Percentiles rank a stretch among this genome's conserved stretches.
Conservation (phyloP, 202 grass and related monocot species). For the Panicum virgatum region DNA sequence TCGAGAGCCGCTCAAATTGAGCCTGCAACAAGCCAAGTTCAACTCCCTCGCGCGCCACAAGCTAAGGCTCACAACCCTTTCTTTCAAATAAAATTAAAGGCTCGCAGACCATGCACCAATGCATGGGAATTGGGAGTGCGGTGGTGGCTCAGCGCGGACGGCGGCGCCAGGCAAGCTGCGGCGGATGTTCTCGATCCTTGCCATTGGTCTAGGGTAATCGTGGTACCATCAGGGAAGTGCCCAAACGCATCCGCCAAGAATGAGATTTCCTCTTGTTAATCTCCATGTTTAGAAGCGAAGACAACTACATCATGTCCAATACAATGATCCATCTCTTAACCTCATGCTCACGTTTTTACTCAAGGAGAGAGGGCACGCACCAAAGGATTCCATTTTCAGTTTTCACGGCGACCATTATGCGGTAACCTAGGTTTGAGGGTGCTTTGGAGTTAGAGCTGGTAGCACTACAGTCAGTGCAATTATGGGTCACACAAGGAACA, state of each 20-base stretch:
- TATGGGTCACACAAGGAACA: neutral
- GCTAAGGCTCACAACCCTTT: too few relatives aligned
- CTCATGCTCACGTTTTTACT: neutral
- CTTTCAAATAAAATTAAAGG: too few relatives aligned
- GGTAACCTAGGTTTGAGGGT: conserved; percentile 1
- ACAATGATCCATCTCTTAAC: neutral
- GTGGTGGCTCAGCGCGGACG: conserved; percentile 31
- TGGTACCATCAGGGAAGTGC: neutral
- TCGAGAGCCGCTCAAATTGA: too few relatives aligned
- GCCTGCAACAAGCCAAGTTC: too few relatives aligned
- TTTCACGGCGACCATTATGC: neutral
- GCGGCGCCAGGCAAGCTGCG: conserved; percentile 36
- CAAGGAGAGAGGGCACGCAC: neutral
- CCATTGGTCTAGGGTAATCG: too few relatives aligned
- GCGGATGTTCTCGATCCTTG: conserved; percentile 30
- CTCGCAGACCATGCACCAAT: too few relatives aligned
- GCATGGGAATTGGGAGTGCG: neutral
- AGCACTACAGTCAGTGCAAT: neutral
- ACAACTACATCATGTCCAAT: neutral
- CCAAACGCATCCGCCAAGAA: neutral
- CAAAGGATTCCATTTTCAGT: neutral
- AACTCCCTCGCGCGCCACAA: too few relatives aligned
- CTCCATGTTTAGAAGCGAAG: neutral
- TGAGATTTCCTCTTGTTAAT: neutral
- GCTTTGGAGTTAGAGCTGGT: neutral